Percentiles rank a stretch among this genome's conserved stretches.
Conservation (phyloP, 108 stramenopile species). For the Skeletonema costatum region DNA sequence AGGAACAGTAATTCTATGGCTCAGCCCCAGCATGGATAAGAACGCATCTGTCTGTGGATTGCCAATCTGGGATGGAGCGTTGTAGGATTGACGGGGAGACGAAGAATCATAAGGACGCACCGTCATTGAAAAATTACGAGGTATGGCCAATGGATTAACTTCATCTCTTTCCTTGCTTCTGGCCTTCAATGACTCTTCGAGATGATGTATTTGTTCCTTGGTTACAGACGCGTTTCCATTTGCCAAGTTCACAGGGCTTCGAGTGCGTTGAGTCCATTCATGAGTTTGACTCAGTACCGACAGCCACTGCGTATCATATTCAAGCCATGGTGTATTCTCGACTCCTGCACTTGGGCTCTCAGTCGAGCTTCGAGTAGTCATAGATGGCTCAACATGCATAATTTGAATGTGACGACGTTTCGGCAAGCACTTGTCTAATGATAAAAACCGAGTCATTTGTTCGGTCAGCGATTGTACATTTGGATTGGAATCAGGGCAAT, state of each 20-base stretch:
- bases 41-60: slow-evolving; percentile 95
- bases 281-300: slow-evolving; percentile 82
- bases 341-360: neutral
- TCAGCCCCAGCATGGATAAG: slow-evolving; percentile 69
- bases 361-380: neutral
- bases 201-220: slow-evolving; percentile 48
- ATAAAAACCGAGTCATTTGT: slow-evolving; percentile 92
- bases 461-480: slow-evolving; percentile 57
- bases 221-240: slow-evolving; percentile 28
- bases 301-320: slow-evolving; percentile 89
- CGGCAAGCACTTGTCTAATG: slow-evolving; percentile 98
- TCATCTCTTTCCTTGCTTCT: neutral
- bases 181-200: slow-evolving; percentile 29
- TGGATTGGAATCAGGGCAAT: slow-evolving; percentile 25
- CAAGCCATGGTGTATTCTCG: slow-evolving; percentile 40
- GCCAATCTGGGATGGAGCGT: slow-evolving; percentile 65
- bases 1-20: slow-evolving; percentile 82
- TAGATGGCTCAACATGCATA: slow-evolving; percentile 58
- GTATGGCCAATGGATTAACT: slow-evolving; percentile 47
- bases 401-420: slow-evolving; percentile 91
- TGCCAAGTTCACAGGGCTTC: slow-evolving; percentile 32
- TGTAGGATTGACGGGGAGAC: slow-evolving; percentile 2
- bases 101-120: slow-evolving; percentile 47
- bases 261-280: slow-evolving; percentile 43
- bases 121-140: slow-evolving; percentile 65